Base-by-base conservation (phyloP, 441 rosid species). In the Metrosideros polymorpha region DNA sequence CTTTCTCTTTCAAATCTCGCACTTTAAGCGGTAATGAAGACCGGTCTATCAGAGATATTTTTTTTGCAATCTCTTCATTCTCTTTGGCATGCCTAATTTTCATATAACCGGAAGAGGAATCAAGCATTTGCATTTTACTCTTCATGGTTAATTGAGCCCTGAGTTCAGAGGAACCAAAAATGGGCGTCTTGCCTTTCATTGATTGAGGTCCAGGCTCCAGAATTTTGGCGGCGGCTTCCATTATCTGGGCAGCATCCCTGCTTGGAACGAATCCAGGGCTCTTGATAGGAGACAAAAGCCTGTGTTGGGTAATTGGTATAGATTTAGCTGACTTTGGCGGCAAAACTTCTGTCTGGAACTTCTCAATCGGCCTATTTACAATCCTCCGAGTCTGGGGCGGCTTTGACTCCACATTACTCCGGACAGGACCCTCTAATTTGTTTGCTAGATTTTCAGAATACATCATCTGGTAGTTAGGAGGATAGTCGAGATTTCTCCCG, bases 281-380 rank as follows among this genome's bases (percentile, higher is more conserved):
- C 92, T 97, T 98, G 55, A 98, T 98, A 43, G 99, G 99, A 88
- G 99, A 98, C 87, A 98, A 86, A 79, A 98, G 98, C 90, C 94
- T 98, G 88, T 92, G 97, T 83, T 93, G 99, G 56, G 98, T 96
- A 76, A 94, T 89, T 47, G 99, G 98, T 89, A 98, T 98, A 30
- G 99, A 94, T 92, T 96, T 98, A 85, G 99, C 99, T 1, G 99
- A 95, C 88, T 90, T 96, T 51, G 98, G 99, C 85, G 99, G 99
- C 91, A 98, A 91, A 39, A 94, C 91, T 91, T 98, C 99, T 45
- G 96, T 94, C 89, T 93, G 98, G 89, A 98, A 98, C 89, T 94
- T 95, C 92, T 98, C 99, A 66, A 98, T 94, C 17, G 97, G 98
- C 87, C 94, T 90, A 91, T 87, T 90, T 76, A 85, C 83, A 49